Percentiles rank a stretch among this genome's conserved stretches.
Evolutionary conservation across 1,284 basidiomycete genomes (phyloP).

Genomic region (Trichosporon faecale): DNA sequence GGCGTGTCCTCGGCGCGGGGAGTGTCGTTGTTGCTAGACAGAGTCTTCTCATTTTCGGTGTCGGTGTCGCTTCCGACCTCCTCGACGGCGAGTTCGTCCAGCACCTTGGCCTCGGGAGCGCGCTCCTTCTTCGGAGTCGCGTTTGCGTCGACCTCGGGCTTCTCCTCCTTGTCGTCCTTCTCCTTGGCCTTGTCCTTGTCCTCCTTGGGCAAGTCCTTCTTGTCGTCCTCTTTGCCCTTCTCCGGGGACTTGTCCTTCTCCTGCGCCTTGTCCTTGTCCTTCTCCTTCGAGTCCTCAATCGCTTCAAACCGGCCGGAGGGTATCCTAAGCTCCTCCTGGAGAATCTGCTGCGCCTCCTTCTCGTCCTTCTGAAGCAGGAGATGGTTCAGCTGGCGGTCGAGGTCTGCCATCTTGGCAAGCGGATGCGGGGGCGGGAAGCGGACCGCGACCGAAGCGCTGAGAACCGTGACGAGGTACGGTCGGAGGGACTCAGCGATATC

Average conservation of each 20-base stretch:
- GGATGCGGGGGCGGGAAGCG: slow-evolving; percentile 86
- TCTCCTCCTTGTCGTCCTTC: too few species aligned
- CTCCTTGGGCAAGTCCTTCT: not conserved
- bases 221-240: not conserved
- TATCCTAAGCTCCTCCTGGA: slow-evolving; percentile 63
- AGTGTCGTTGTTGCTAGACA: not conserved
- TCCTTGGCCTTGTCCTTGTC: not conserved
- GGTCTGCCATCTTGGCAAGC: slow-evolving; percentile 76
- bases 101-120: not conserved
- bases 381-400: slow-evolving; percentile 68
- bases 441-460: slow-evolving; percentile 85
- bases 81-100: not conserved
- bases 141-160: too few species aligned
- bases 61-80: not conserved
- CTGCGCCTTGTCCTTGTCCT: not conserved
- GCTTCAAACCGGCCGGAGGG: slow-evolving; percentile 10
- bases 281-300: not conserved
- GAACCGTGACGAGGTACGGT: slow-evolving; percentile 77
- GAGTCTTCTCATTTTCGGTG: not conserved
- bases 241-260: not conserved
- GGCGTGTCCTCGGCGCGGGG: not conserved
- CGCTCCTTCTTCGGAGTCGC: not conserved
- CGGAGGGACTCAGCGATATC: slow-evolving; percentile 68
- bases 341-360: slow-evolving; percentile 63
- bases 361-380: slow-evolving; percentile 76